phyloP scores from a whole-genome alignment of 129 eudicot genomes.

The Flaveria sonorensis region DNA sequence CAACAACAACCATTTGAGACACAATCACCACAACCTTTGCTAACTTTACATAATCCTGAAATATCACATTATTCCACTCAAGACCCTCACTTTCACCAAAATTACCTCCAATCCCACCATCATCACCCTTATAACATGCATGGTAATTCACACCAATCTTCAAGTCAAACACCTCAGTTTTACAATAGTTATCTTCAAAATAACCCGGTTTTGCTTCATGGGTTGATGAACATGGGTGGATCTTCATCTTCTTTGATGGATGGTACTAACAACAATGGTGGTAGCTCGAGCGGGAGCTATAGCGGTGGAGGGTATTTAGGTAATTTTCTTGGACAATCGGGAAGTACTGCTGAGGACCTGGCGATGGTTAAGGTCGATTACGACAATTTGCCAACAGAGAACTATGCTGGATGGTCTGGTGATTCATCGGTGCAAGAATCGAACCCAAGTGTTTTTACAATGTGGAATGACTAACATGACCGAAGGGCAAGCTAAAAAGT shows the following conservation, averaged over 20 bases:
- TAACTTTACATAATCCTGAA: slow-evolving; percentile 75
- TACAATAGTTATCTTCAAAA: slow-evolving; percentile 58
- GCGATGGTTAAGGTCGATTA: slow-evolving; percentile 86
- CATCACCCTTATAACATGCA: slow-evolving; percentile 65
- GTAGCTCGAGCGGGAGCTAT: slow-evolving; percentile 47
- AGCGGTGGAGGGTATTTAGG: slow-evolving; percentile 64
- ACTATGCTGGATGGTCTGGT: slow-evolving; percentile 74
- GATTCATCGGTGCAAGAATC: slow-evolving; percentile 76
- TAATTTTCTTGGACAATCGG: slow-evolving; percentile 52
- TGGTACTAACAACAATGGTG: slow-evolving; percentile 59
- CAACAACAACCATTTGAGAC: slow-evolving; percentile 71
- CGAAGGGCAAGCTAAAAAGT: slow-evolving; percentile 31
- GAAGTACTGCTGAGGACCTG: slow-evolving; percentile 49
- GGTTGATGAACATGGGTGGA: slow-evolving; percentile 79
- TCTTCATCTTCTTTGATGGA: slow-evolving; percentile 68
- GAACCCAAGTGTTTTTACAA: slow-evolving; percentile 75
- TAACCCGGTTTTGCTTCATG: slow-evolving; percentile 76
- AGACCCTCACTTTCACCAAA: slow-evolving; percentile 58
- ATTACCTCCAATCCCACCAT: slow-evolving; percentile 64
- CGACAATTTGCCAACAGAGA: slow-evolving; percentile 60
- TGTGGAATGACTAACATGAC: slow-evolving; percentile 79
- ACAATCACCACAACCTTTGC: slow-evolving; percentile 62
- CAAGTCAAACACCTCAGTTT: slow-evolving; percentile 44
- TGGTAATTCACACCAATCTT: slow-evolving; percentile 46
- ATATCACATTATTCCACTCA: slow-evolving; percentile 55